Evolutionary conservation across 139 green algal species (phyloP), one percentile per base, ranked within the genome.

Genomic region (Picochlorum sp.): DNA sequence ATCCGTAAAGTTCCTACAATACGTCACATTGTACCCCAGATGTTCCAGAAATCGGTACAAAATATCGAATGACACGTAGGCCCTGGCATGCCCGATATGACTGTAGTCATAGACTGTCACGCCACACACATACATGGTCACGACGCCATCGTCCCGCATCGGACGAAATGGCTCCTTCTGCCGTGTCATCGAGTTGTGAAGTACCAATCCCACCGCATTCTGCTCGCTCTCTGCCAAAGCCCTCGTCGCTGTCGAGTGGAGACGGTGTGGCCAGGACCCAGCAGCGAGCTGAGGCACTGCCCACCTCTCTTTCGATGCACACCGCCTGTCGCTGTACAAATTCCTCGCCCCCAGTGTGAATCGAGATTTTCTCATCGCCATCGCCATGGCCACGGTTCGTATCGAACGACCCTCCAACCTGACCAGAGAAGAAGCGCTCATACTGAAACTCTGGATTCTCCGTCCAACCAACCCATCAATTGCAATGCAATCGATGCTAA

Each of bases 41-140:
- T 70, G 55, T 7, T 56, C 49, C 55, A 97, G 77, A 44, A 85
- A 69, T 45, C 92, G 81, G 69, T 89, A 94, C 45, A 97, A 74
- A 6, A 95, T 65, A 68, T 99, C 94, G 62, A 98, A 98, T 0
- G 84, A 79, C 0, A 96, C 85, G 62, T 99, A 98, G 14, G 91
- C 94, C 3, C 94, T 74, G 0, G 94, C 94, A 70, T 99, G 94
- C 28, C 94, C 93, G 45, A 98, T 95, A 75, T 98, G 93, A 50
- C 73, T 86, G 71, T 82, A 89, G 70, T 95, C 87, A 52, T 96
- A 95, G 7, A 94, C 87, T 1, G 94, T 99, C 1, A 98, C 90
- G 6, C 94, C 94, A 69, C 94, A 99, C 3, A 97, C 92, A 58
- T 98, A 99, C 90, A 99, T 96, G 49, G 68, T 72, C 14, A 98